Conservation (phyloP, 495 filamentous ascomycete genomes). For the Filosporella fistucella region DNA sequence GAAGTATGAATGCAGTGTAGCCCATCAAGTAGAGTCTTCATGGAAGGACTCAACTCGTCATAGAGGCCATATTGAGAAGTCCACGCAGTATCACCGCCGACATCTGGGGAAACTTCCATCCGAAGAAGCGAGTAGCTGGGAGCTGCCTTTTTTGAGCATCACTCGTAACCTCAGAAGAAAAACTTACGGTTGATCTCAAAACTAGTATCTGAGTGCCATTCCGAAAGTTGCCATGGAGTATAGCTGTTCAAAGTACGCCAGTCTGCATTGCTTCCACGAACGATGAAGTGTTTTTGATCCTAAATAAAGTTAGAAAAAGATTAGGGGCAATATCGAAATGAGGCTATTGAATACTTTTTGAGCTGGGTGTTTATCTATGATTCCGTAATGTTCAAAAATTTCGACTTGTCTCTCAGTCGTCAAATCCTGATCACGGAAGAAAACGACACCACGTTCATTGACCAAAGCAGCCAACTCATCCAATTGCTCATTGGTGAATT, state of each 20-base stretch:
- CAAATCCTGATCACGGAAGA: constrained; percentile 45
- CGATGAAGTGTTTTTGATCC: constrained; percentile 22
- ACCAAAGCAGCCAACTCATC: constrained; percentile 43
- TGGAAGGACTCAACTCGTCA: constrained; percentile 40
- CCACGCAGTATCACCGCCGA: constrained; percentile 52
- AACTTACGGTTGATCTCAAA: constrained; percentile 42
- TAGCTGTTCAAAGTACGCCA: constrained; percentile 33
- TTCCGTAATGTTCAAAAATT: constrained; percentile 48
- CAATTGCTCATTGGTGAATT: constrained; percentile 33
- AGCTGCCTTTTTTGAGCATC: constrained; percentile 16
- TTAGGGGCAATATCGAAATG: not conserved
- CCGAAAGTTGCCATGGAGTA: constrained; percentile 38
- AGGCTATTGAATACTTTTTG: constrained; percentile 2
- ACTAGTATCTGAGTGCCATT: constrained; percentile 47
- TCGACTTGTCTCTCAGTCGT: constrained; percentile 46
- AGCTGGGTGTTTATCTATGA: constrained; percentile 26
- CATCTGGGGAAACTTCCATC: constrained; percentile 50
- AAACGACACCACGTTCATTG: constrained; percentile 42
- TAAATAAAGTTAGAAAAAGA: constrained; percentile 21
- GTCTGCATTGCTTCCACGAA: constrained; percentile 17
- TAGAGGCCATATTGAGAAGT: constrained; percentile 47
- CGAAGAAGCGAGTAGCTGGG: constrained; percentile 46
- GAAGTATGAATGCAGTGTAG: constrained; percentile 48
- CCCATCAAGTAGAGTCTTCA: constrained; percentile 41
- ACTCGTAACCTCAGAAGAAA: not conserved